Evolutionary conservation across 306 rosid genomes (phyloP).

Genomic region (Fragaria nilgerrensis): DNA sequence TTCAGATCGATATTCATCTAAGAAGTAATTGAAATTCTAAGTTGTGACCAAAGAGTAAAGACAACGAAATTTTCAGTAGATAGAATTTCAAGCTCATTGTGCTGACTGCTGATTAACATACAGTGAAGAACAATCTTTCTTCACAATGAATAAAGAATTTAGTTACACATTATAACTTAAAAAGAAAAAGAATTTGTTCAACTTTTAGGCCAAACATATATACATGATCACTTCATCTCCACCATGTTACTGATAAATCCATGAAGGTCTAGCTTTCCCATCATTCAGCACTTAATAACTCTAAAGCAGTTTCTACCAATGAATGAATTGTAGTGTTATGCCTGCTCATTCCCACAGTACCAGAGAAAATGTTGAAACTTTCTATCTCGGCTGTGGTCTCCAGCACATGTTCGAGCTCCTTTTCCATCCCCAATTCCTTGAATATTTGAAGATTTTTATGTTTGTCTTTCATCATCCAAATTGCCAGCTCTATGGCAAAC

Average conservation of each 20-base stretch:
- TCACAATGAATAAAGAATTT: not conserved
- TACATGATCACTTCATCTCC: slow-evolving; percentile 10
- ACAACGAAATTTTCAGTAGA: not conserved
- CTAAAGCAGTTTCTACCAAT: slow-evolving; percentile 69
- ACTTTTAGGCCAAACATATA: not conserved
- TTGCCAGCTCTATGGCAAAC: slow-evolving; percentile 71
- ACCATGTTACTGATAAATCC: not conserved
- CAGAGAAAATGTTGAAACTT: slow-evolving; percentile 90
- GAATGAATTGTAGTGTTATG: slow-evolving; percentile 71
- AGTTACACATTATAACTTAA: not conserved
- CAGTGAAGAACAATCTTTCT: not conserved
- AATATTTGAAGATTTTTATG: slow-evolving; percentile 44
- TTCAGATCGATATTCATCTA: too few relatives aligned
- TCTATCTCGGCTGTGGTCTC: slow-evolving; percentile 98
- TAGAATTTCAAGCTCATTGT: not conserved
- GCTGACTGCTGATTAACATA: not conserved
- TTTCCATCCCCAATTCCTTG: slow-evolving; percentile 51
- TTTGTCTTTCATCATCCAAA: slow-evolving; percentile 87
- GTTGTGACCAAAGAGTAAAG: too few relatives aligned
- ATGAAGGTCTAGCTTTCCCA: not conserved
- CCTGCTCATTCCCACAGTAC: slow-evolving; percentile 77
- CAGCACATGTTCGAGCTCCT: slow-evolving; percentile 62
- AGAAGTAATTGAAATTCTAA: too few relatives aligned
- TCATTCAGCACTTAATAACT: slow-evolving; percentile 39
- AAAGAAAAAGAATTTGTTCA: slow-evolving; percentile 9